Percentiles rank a stretch among this genome's conserved stretches.
Evolutionary conservation across 176 grass and related monocot species (phyloP).

Genomic region (Cenchrus americanus): DNA sequence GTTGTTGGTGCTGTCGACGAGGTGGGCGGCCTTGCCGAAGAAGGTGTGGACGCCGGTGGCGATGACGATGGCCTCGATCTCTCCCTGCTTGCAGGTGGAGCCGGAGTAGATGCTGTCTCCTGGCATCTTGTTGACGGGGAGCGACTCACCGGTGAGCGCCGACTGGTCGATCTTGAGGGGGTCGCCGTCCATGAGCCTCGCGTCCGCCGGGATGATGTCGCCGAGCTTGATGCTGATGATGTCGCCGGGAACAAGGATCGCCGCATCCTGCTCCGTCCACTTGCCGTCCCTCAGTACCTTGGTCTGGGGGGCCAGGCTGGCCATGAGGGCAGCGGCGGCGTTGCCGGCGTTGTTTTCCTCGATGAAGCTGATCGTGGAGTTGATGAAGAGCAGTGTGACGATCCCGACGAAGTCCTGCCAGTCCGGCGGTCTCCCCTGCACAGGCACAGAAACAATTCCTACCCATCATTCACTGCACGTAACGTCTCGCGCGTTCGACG

Average conservation of each 20-base stretch:
- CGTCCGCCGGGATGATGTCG: conserved; percentile 89
- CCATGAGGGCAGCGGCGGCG: conserved; percentile 90
- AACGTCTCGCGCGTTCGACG: neutral
- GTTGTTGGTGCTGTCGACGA: conserved; percentile 92
- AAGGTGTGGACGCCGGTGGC: conserved; percentile 89
- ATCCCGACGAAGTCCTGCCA: conserved; percentile 94
- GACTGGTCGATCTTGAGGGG: conserved; percentile 94
- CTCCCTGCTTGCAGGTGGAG: conserved; percentile 95
- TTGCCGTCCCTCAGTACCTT: conserved; percentile 77
- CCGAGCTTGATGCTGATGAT: conserved; percentile 95
- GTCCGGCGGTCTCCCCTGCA: conserved; percentile 66
- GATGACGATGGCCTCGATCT: conserved; percentile 85
- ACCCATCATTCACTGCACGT: neutral
- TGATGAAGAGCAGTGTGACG: conserved; percentile 74
- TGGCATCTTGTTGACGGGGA: conserved; percentile 69
- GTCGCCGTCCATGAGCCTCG: conserved; percentile 76
- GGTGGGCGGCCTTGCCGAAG: conserved; percentile 95
- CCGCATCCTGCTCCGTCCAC: conserved; percentile 84
- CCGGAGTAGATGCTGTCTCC: conserved; percentile 78
- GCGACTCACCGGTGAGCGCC: conserved; percentile 80
- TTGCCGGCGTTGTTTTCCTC: conserved; percentile 96
- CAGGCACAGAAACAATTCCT: no score
- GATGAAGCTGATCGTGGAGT: conserved; percentile 89
- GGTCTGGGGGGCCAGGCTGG: conserved; percentile 77
- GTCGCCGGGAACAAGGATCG: conserved; percentile 81